Conservation (phyloP, 345 rosid species). For the Citrus maxima region DNA sequence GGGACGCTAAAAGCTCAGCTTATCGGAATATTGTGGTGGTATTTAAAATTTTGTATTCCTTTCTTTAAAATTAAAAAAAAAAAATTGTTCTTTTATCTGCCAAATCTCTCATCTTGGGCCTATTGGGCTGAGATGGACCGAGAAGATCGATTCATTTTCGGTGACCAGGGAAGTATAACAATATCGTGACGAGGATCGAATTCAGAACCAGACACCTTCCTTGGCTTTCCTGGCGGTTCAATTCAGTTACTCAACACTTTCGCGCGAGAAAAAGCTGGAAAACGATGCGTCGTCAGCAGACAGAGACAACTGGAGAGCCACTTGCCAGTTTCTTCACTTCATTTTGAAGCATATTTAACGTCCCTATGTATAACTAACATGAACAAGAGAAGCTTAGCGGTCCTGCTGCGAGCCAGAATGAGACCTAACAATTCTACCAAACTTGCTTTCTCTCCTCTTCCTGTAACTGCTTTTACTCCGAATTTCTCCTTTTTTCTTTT, state of each 20-base stretch:
- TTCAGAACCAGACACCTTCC: not conserved
- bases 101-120: too few species aligned
- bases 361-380: constrained; percentile 15
- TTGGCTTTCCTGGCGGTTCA: not conserved
- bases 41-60: too few species aligned
- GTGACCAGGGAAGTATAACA: fast-evolving
- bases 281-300: not conserved
- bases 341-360: not conserved
- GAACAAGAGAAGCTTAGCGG: constrained; percentile 73
- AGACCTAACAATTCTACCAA: constrained; percentile 46
- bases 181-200: not conserved
- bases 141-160: too few species aligned
- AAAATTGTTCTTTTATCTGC: too few species aligned
- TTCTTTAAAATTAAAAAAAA: too few species aligned
- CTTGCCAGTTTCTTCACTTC: not conserved
- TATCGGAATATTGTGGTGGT: too few species aligned
- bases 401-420: constrained; percentile 76
- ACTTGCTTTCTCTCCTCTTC: constrained; percentile 42
- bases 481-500: not conserved
- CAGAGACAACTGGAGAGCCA: not conserved
- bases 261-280: not conserved
- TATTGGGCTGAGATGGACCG: too few species aligned
- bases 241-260: not conserved
- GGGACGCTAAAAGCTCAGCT: too few species aligned
- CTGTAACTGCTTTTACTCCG: constrained; percentile 32